Evolutionary conservation across 1,284 basidiomycete genomes (phyloP), one percentile per base, ranked within the genome.

Genomic region (Ganoderma lucidum): DNA sequence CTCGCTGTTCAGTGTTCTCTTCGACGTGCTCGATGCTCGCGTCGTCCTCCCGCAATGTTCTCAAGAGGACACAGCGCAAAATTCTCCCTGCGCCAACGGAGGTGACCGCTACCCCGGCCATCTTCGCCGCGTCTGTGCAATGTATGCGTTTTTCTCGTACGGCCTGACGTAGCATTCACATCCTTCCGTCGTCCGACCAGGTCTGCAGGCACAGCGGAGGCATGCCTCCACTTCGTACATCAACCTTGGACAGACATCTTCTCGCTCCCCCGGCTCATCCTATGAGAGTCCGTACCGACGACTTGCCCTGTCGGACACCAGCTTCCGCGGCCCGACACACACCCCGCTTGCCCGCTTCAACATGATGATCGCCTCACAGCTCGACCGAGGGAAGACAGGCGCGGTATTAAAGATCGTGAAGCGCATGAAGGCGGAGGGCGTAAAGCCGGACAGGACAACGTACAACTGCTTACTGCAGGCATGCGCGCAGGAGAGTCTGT

Each of bases 381-480:
- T 74, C 3, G 72, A 74, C 45, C 30, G 62, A 8, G 66, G 61
- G 1, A 62, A 69, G 28, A 41, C 62, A 0, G 2, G 37, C 30
- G 53, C 44, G 0, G 72, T 63, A 1, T 44, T 74, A 48, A 5
- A 2, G 35, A 32, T 73, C 63, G 87, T 82, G 59, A 74, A 80
- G n/a, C 75, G 85, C 51, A 92, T 93, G 90, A 93, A 92, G 75
- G 68, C 74, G 0, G 76, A 80, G 17, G 79, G 81, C 6, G 75
- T 90, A 12, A 65, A 69, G 42, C 92, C 93, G 0, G 84, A 89
- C 72, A 62, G 84, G 19, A 70, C 78, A 35, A 86, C 87, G 0
- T 94, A 94, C 78, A 85, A 88, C 68, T 76, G 79, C 2, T 79
- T 93, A 1, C 79, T 94, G 32, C 76, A 80, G 6, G 82, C 85